phyloP scores from a whole-genome alignment of 2,329 filamentous ascomycete species.

The Shiraia sp. region DNA sequence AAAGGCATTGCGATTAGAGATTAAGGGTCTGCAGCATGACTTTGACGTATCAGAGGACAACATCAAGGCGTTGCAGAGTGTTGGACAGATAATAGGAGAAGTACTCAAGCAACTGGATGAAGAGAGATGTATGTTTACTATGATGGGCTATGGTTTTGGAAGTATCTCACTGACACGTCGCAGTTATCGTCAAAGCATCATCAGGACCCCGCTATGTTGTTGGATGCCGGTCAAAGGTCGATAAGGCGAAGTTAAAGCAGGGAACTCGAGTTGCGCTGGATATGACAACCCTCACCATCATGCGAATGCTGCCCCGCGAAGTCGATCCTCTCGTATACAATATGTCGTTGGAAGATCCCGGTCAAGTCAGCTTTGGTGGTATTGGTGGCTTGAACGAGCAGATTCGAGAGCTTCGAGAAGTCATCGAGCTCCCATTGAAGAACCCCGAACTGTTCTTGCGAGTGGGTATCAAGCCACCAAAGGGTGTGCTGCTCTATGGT shows the following conservation, averaged over 20 bases:
- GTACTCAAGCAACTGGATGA: conserved; percentile 98
- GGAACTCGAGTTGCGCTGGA: conserved; percentile 96
- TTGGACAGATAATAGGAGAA: conserved; percentile 98
- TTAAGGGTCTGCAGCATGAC: conserved; percentile 92
- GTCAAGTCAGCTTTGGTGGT: conserved; percentile 95
- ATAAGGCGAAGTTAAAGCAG: conserved; percentile 96
- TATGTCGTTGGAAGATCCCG: conserved; percentile 98
- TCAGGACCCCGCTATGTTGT: conserved; percentile 97
- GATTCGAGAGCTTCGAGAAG: conserved; percentile 94
- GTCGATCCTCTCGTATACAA: conserved; percentile 99
- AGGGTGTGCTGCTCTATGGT: conserved; percentile 94
- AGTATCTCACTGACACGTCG: conserved; percentile 14
- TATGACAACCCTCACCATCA: conserved; percentile 99
- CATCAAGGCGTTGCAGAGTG: conserved; percentile 98
- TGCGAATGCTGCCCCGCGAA: conserved; percentile 98
- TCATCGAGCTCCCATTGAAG: conserved; percentile 96
- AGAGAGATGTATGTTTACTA: conserved; percentile 78
- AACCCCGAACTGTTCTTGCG: conserved; percentile 96
- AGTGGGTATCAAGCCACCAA: conserved; percentile 98
- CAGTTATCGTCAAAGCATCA: conserved; percentile 98
- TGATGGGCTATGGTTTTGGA: background rate
- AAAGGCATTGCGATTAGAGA: conserved; percentile 89
- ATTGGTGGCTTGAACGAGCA: conserved; percentile 98
- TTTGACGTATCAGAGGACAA: conserved; percentile 98
- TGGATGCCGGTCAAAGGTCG: conserved; percentile 96